Evolutionary conservation across 768 basidiomycete species (phyloP).

Genomic region (Trametes cubensis): DNA sequence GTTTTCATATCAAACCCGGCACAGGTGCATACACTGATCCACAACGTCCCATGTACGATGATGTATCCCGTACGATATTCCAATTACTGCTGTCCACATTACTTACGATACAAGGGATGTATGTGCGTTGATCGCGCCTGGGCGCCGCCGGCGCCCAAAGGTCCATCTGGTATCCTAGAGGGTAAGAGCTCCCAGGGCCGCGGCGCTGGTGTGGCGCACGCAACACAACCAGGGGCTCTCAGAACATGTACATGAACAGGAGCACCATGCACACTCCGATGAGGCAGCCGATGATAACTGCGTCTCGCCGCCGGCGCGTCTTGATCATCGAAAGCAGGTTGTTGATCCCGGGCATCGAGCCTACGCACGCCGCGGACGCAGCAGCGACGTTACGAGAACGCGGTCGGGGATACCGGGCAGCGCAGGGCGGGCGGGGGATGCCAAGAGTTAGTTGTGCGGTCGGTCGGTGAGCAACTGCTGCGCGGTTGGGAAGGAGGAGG

Average conservation of each 20-base stretch:
- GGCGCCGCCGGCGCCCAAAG: background rate
- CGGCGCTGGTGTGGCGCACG: background rate
- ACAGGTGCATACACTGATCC: background rate
- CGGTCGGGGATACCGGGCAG: background rate
- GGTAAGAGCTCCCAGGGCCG: too few relatives aligned
- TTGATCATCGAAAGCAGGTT: conserved; percentile 91
- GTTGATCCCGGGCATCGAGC: conserved; percentile 92
- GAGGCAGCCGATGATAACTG: conserved; percentile 85
- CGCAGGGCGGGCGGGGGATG: background rate
- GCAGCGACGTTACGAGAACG: background rate
- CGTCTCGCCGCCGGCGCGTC: conserved; percentile 84
- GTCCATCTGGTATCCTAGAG: too few relatives aligned
- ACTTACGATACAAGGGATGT: conserved; percentile 1
- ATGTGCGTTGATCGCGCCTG: background rate
- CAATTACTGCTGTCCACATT: conserved; percentile 14
- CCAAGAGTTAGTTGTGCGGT: background rate
- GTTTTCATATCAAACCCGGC: background rate
- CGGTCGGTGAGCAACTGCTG: background rate
- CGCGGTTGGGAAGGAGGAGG: background rate
- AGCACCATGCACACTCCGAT: conserved; percentile 81
- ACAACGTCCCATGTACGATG: background rate
- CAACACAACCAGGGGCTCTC: background rate
- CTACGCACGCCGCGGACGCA: conserved; percentile 40
- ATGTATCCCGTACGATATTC: background rate
- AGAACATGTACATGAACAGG: conserved; percentile 53